Evolutionary conservation across 768 basidiomycete species (phyloP).

Genomic region (Lentinula sp.): DNA sequence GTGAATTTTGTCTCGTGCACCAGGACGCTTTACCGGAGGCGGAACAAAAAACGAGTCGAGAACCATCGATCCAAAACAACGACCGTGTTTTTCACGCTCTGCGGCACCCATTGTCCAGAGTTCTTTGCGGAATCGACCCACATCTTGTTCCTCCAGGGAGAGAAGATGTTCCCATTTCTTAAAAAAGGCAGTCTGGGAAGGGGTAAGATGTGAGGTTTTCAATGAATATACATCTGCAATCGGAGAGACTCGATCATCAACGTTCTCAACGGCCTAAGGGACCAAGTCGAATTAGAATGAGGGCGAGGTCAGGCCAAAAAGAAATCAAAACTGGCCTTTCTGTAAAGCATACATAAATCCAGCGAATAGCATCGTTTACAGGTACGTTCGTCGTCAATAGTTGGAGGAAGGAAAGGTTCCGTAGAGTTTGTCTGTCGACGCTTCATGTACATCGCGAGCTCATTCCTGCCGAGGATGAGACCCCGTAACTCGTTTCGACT

Average conservation of each 20-base stretch:
- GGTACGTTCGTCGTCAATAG: slow-evolving; percentile 72
- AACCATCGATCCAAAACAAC: slow-evolving; percentile 82
- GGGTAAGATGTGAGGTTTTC: slow-evolving; percentile 78
- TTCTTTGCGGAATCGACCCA: slow-evolving; percentile 80
- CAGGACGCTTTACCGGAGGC: neutral
- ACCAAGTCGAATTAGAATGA: neutral
- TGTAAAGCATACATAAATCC: slow-evolving; percentile 92
- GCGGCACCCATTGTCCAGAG: slow-evolving; percentile 86
- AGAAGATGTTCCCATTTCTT: slow-evolving; percentile 86
- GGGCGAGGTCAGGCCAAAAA: neutral
- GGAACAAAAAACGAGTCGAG: slow-evolving; percentile 33
- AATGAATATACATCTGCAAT: slow-evolving; percentile 65
- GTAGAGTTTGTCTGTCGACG: slow-evolving; percentile 25
- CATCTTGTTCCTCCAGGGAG: slow-evolving; percentile 80
- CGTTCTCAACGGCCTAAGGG: slow-evolving; percentile 61
- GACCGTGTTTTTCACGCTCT: slow-evolving; percentile 74
- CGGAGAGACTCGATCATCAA: slow-evolving; percentile 43
- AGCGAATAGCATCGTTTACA: slow-evolving; percentile 80
- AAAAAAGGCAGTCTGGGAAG: slow-evolving; percentile 70
- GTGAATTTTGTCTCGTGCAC: slow-evolving; percentile 51
- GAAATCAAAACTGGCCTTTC: slow-evolving; percentile 47
- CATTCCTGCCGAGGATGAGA: slow-evolving; percentile 77
- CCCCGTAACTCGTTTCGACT: slow-evolving; percentile 79
- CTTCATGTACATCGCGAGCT: slow-evolving; percentile 75
- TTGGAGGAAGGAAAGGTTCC: slow-evolving; percentile 74